These are phyloP conservation scores for Torulaspora quercuum DNA, from an alignment of 805 yeast genomes.

Conservation along the genomic window DNA sequence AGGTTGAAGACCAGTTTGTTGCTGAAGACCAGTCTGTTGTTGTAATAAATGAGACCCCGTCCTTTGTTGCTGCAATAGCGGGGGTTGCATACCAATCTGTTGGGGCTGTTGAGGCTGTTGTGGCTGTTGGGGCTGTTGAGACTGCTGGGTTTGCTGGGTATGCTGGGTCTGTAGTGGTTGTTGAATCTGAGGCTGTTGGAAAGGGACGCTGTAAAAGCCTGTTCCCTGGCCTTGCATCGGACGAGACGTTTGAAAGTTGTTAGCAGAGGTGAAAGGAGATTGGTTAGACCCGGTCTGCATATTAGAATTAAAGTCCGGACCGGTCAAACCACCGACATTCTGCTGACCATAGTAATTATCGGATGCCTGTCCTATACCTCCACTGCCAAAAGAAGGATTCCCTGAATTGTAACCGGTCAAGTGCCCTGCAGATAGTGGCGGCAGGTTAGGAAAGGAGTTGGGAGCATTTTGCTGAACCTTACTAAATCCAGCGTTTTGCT, in stretches of 20 bases:
- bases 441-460: slow-evolving; percentile 9
- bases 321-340: slow-evolving; percentile 2
- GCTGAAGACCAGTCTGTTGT: slow-evolving; percentile 13
- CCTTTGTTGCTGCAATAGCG: slow-evolving; percentile 38
- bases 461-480: slow-evolving; percentile 17
- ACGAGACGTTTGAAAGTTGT: slow-evolving; percentile 8
- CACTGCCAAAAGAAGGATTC: slow-evolving; percentile 1
- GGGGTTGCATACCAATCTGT: slow-evolving; percentile 15
- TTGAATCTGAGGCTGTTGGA: slow-evolving; percentile 16
- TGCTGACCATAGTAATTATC: slow-evolving; percentile 9
- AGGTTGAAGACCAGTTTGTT: slow-evolving; percentile 17
- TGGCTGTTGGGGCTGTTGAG: slow-evolving; percentile 22
- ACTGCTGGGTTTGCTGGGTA: slow-evolving; percentile 19
- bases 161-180: slow-evolving; percentile 12
- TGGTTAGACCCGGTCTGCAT: slow-evolving; percentile 2
- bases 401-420: slow-evolving; percentile 1
- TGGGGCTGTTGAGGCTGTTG: slow-evolving; percentile 24
- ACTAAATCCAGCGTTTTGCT: slow-evolving; percentile 19
- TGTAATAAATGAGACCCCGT: slow-evolving; percentile 36
- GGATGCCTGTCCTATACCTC: slow-evolving; percentile 2
- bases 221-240: slow-evolving; percentile 18
- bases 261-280: slow-evolving; percentile 2
- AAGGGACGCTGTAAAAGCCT: slow-evolving; percentile 16
- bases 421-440: slow-evolving; percentile 9
- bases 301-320: slow-evolving; percentile 2